Base-by-base conservation (phyloP, 768 basidiomycete genomes). In the Suillus cothurnatus region DNA sequence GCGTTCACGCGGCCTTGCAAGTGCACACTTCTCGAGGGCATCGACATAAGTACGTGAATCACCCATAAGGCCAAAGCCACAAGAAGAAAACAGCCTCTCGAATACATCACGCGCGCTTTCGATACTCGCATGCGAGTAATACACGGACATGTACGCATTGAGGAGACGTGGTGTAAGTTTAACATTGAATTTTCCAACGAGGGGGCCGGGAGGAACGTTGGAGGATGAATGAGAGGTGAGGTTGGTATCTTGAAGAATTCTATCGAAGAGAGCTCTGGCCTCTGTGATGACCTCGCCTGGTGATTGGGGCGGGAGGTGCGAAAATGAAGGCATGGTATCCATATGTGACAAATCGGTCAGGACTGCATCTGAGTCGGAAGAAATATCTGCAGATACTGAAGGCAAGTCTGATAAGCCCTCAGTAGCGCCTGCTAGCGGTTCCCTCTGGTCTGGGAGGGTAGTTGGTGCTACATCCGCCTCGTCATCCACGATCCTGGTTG, bases 71-170 rank as follows among this genome's bases (percentile, higher is more conserved):
- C 70, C 77, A 8, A 38, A 55, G 21, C 6, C 34, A 21, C 19
- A 4, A 5, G 61, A 53, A 19, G 63, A 43, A 66, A 85, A 92
- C 3, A 89, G 65, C 5, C 72, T 74, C 66, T 81, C 74, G 74
- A 90, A 94, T 9, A 82, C 73, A 9, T 81, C 79, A 34, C 78
- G 77, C 3, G 85, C 78, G 2, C 71, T 72, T 32, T 85, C 81
- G 49, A 95, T 77, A 12, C 82, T 71, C 5, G 82, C 76, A 68
- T 91, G 89, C 3, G 76, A 73, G 70, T 91, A 91, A 72, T 89
- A 85, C 0, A 95, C 90, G 15, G 91, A 86, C 59, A 97, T 79
- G 72, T 93, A 98, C 3, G 94, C 86, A 69, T 91, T 93, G 68
- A 95, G 70, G 7, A 97, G 83, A 2, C 84, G 81, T 0, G 92